These are phyloP conservation scores for Flueggea neowawraea DNA, from an alignment of 441 rosid species.

Conservation along the genomic window DNA sequence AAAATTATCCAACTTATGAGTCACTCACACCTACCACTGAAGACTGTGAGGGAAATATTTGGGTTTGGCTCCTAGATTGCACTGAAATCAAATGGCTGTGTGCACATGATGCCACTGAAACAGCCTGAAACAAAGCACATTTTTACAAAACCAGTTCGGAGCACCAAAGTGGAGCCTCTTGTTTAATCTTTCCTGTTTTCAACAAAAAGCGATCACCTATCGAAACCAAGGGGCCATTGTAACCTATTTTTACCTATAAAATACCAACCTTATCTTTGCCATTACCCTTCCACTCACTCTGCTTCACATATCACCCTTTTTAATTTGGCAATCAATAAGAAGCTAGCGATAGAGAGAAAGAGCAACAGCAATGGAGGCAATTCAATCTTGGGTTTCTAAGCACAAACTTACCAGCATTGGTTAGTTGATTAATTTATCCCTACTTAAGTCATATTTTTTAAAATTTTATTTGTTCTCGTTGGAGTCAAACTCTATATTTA, in stretches of 20 bases:
- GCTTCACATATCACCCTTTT: background rate
- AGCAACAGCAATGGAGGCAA: constrained; percentile 32
- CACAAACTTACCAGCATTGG: constrained; percentile 65
- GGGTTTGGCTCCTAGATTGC: background rate
- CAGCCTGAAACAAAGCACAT: background rate
- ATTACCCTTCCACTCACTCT: background rate
- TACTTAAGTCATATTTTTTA: background rate
- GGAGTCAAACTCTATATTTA: background rate
- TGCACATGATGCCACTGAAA: background rate
- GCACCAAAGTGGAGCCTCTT: background rate
- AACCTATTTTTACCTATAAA: background rate
- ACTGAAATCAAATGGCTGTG: background rate
- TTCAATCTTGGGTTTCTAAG: constrained; percentile 51
- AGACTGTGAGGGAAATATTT: background rate
- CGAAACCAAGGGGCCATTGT: background rate
- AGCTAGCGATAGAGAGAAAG: too few species aligned
- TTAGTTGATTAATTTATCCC: constrained; percentile 12
- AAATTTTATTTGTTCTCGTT: background rate
- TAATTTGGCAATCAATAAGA: background rate
- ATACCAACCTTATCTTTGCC: background rate
- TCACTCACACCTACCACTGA: background rate
- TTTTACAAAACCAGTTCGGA: background rate
- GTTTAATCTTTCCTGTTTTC: background rate
- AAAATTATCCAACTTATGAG: background rate
- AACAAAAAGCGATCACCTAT: background rate